Conservation (phyloP, 306 rosid genomes). For the Datisca glomerata region DNA sequence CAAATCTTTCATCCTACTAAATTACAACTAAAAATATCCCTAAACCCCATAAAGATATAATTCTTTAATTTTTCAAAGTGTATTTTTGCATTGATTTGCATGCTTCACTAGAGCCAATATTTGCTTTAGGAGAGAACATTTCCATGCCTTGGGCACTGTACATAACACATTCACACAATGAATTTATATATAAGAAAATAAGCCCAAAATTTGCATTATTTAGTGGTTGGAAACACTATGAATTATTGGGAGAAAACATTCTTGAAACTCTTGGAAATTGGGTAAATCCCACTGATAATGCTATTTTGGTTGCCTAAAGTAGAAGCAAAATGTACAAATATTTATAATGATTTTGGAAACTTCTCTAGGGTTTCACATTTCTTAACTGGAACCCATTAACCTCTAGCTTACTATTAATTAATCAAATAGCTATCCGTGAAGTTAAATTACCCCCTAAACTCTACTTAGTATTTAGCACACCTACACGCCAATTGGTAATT, state of each 20-base stretch:
- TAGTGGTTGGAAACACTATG: too few relatives aligned
- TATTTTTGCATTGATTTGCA: too few relatives aligned
- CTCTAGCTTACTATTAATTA: too few relatives aligned
- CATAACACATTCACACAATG: not conserved
- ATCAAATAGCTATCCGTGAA: too few relatives aligned
- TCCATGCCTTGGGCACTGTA: conserved; percentile 34
- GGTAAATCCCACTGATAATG: too few relatives aligned
- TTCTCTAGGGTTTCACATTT: conserved; percentile 8
- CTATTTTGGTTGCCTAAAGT: conserved; percentile 3
- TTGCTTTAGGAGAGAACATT: conserved; percentile 38
- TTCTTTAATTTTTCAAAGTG: too few relatives aligned
- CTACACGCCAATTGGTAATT: not conserved
- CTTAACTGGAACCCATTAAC: conserved; percentile 7
- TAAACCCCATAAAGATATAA: conserved; percentile 54
- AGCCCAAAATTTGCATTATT: too few relatives aligned
- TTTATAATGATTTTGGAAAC: not conserved
- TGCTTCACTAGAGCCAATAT: too few relatives aligned
- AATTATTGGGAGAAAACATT: too few relatives aligned
- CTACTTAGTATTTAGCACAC: too few relatives aligned
- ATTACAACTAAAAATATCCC: conserved; percentile 29
- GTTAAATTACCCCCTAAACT: too few relatives aligned
- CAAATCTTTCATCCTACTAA: conserved; percentile 19
- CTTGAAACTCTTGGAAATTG: too few relatives aligned
- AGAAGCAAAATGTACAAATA: conserved; percentile 9
- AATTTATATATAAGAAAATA: conserved; percentile 28